These are phyloP conservation scores for Xylariaceae sp. DNA, from an alignment of 2,329 filamentous ascomycete genomes.

Conservation along the genomic window DNA sequence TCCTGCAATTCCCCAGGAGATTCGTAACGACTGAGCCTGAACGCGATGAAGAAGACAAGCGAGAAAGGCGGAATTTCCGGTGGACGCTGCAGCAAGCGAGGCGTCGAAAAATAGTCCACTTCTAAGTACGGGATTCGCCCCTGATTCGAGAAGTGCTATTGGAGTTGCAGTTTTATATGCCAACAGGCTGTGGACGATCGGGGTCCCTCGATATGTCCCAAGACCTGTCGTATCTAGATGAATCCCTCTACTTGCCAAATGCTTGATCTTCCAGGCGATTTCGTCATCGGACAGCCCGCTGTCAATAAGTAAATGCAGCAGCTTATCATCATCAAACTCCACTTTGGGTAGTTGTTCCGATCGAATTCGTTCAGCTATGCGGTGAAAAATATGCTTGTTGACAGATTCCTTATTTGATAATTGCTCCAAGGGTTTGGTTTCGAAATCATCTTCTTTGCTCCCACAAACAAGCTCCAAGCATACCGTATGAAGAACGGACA, in stretches of 20 bases:
- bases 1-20: background rate
- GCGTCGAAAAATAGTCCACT: background rate
- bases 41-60: background rate
- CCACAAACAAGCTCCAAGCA: background rate
- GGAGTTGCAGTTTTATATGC: background rate
- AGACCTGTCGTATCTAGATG: no score
- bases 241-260: no score
- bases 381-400: no score
- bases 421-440: no score
- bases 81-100: background rate
- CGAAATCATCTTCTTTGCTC: background rate
- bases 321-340: no score
- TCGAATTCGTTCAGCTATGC: no score
- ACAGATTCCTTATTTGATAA: no score
- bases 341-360: no score
- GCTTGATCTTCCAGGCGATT: no score
- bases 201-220: background rate
- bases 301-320: no score
- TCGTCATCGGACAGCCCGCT: no score
- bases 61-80: background rate
- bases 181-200: background rate
- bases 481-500: constrained; percentile 2
- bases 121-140: background rate
- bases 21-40: background rate
- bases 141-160: constrained; percentile 3